These are phyloP conservation scores for Cladosporium colombiae DNA, from an alignment of 2,329 filamentous ascomycete genomes.

Conservation along the genomic window DNA sequence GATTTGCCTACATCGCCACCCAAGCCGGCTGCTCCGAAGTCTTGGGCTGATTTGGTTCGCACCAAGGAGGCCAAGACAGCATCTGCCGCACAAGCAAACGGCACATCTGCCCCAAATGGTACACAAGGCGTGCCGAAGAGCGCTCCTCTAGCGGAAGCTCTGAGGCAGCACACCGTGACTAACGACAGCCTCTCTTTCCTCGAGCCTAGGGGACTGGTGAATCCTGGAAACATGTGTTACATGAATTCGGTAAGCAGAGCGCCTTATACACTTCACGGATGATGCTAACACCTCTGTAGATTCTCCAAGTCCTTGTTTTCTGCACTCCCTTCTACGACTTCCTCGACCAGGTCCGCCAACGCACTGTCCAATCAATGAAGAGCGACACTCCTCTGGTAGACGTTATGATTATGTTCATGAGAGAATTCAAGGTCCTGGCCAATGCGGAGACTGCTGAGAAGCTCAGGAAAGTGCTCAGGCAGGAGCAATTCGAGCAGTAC, in stretches of 20 bases:
- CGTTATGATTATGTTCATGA: constrained; percentile 95
- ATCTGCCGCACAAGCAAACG: constrained; percentile 31
- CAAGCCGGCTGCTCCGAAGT: constrained; percentile 47
- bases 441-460: constrained; percentile 74
- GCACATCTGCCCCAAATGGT: constrained; percentile 29
- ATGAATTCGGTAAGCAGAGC: constrained; percentile 87
- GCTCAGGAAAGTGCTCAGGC: constrained; percentile 72
- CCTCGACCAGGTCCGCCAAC: constrained; percentile 80
- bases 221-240: constrained; percentile 99
- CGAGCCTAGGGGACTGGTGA: constrained; percentile 89
- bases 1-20: constrained; percentile 46
- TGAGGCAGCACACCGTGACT: constrained; percentile 71
- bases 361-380: constrained; percentile 87
- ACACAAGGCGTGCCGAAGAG: constrained; percentile 47
- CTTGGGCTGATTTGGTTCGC: constrained; percentile 69
- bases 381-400: constrained; percentile 92
- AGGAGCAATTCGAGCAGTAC: constrained; percentile 81
- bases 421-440: constrained; percentile 84
- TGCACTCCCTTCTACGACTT: constrained; percentile 95
- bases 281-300: constrained; percentile 51
- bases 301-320: constrained; percentile 92
- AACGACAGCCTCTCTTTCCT: constrained; percentile 74
- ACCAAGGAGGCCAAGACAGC: constrained; percentile 44
- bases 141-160: constrained; percentile 70
- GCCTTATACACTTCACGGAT: not conserved